These are phyloP conservation scores for Solanum hybrid DNA, from an alignment of 305 asterid genomes.

Conservation along the genomic window DNA sequence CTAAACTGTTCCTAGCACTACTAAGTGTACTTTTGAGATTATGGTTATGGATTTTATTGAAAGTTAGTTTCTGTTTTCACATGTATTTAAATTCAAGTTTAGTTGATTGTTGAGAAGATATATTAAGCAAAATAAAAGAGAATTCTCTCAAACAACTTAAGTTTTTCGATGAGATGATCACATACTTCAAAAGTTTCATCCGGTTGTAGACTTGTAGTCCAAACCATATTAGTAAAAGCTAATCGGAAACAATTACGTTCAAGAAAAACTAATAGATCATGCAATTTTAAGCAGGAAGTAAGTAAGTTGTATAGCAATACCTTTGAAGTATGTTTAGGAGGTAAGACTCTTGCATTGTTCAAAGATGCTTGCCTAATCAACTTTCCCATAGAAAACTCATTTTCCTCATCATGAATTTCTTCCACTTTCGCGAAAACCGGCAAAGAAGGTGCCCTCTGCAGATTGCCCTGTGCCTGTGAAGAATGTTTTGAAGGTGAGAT, in stretches of 20 bases:
- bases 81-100: not conserved
- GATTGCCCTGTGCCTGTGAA: not conserved
- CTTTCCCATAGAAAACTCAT: conserved; percentile 52
- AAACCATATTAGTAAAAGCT: not conserved
- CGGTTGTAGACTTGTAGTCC: rapidly evolving
- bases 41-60: not conserved
- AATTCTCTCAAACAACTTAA: no score
- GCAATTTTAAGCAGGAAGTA: not conserved
- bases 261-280: not conserved
- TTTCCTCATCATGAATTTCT: conserved; percentile 35
- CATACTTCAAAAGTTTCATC: not conserved
- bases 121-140: not conserved
- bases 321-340: conserved; percentile 23
- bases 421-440: conserved; percentile 12
- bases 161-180: not conserved
- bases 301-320: conserved; percentile 9
- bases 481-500: not conserved
- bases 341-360: conserved; percentile 14
- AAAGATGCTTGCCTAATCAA: conserved; percentile 60
- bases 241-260: not conserved
- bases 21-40: not conserved
- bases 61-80: not conserved
- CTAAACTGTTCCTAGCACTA: not conserved
- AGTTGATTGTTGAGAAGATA: not conserved
- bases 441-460: conserved; percentile 19